phyloP scores from a whole-genome alignment of 2,329 filamentous ascomycete genomes.

The Cercospora brassicicola region DNA sequence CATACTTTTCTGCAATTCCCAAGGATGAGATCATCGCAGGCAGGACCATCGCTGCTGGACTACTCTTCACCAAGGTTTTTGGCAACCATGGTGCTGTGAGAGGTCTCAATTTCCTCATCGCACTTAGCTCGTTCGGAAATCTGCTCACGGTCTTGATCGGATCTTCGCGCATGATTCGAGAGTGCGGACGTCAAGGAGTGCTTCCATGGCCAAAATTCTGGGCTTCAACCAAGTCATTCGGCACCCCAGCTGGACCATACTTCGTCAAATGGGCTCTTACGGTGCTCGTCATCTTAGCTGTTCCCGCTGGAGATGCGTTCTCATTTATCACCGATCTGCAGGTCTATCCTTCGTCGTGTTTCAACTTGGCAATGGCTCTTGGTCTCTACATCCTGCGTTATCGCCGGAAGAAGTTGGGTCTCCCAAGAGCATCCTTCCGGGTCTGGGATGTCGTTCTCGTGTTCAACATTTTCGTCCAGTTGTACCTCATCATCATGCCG shows the following conservation, averaged over 20 bases:
- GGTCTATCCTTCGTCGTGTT: constrained; percentile 60
- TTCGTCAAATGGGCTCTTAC: constrained; percentile 53
- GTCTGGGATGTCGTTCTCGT: constrained; percentile 60
- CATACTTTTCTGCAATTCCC: constrained; percentile 59
- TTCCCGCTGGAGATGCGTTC: constrained; percentile 65
- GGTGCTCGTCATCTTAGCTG: constrained; percentile 59
- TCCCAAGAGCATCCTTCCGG: constrained; percentile 55
- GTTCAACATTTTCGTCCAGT: constrained; percentile 61
- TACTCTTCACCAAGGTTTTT: constrained; percentile 63
- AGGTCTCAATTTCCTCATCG: constrained; percentile 59
- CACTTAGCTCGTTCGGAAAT: constrained; percentile 61
- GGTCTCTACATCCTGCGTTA: constrained; percentile 61
- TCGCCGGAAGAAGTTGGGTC: constrained; percentile 53
- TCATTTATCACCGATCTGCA: constrained; percentile 55
- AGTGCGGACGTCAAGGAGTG: constrained; percentile 63
- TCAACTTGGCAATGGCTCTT: constrained; percentile 57
- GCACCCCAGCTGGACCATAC: constrained; percentile 62
- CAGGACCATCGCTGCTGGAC: constrained; percentile 55
- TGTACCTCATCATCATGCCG: constrained; percentile 67
- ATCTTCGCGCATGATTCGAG: constrained; percentile 58
- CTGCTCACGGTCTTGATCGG: constrained; percentile 58
- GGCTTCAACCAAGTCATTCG: constrained; percentile 64
- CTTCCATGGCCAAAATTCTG: constrained; percentile 62
- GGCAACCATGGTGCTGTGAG: constrained; percentile 51
- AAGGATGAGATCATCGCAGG: constrained; percentile 52